A percentile compares a stretch with the other conserved stretches of the same genome.
Conservation (phyloP, 1,284 basidiomycete genomes). For the Marasmius sp. region DNA sequence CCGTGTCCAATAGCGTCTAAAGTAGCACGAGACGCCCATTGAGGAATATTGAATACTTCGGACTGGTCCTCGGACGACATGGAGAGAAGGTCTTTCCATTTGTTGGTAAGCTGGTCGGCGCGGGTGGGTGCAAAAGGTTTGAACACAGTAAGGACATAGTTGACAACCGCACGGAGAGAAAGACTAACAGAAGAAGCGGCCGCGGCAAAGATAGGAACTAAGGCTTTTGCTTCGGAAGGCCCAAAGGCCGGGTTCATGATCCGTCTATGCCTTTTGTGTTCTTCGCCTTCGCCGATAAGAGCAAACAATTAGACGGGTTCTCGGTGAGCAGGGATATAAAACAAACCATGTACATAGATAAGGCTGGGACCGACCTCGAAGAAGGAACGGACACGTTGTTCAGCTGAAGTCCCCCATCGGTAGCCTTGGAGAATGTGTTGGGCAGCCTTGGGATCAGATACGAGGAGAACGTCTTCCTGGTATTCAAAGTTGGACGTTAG, state of each 20-base stretch:
- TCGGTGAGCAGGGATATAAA: not conserved
- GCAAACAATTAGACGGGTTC: not conserved
- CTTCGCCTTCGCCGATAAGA: slow-evolving; percentile 9
- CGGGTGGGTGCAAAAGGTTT: too few relatives aligned
- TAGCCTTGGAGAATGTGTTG: slow-evolving; percentile 18
- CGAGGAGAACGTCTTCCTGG: slow-evolving; percentile 15
- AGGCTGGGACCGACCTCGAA: not conserved
- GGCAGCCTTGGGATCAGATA: slow-evolving; percentile 19
- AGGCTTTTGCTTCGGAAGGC: slow-evolving; percentile 13
- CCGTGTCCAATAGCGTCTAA: slow-evolving; percentile 48
- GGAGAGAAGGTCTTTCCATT: slow-evolving; percentile 8
- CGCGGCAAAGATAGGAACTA: slow-evolving; percentile 13
- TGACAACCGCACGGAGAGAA: too few relatives aligned
- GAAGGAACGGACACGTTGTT: not conserved
- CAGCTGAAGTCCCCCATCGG: slow-evolving; percentile 6
- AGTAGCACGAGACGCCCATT: slow-evolving; percentile 39
- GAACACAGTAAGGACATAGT: too few relatives aligned
- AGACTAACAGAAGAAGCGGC: not conserved
- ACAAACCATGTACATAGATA: slow-evolving; percentile 2
- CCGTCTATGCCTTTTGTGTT: slow-evolving; percentile 17
- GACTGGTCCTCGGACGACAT: slow-evolving; percentile 22
- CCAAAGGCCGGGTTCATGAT: slow-evolving; percentile 20
- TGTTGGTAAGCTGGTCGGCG: slow-evolving; percentile 1
- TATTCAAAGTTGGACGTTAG: too few relatives aligned
- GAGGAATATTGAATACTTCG: slow-evolving; percentile 38